Evolutionary conservation across 352 stramenopile genomes (phyloP), one percentile per base, ranked within the genome.

Genomic region (Pythium rishiriense): DNA sequence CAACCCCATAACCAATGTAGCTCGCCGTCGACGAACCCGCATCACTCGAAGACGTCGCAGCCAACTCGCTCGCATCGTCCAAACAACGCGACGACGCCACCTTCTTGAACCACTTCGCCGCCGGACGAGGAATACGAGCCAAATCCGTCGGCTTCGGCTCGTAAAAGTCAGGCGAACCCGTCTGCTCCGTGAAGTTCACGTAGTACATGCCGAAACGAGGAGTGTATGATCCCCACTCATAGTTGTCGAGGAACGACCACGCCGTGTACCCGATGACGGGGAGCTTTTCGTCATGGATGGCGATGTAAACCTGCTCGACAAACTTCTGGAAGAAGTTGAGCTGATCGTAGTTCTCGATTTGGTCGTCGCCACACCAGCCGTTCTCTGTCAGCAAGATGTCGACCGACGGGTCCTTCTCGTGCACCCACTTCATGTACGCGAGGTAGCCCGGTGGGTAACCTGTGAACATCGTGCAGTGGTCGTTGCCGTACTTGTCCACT

Each of bases 211-310:
- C 78, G 47, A 87, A 87, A 31, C 75, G 75, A 19, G 78, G 75
- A 19, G 68, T 64, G 61, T 75, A 88, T 15, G 78, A 85, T 2
- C 90, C 78, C 92, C 92, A 98, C 70, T 98, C 94, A 65, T 97
- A 98, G 62, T 98, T 98, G 65, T 98, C 90, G 46, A 98, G 62
- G 39, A 98, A 86, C 39, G 75, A 91, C 93, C 92, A 98, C 9
- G 82, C 88, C 70, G 91, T 98, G 72, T 97, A 98, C 10, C 90
- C 93, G 52, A 85, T 73, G 31, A 98, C 62, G 22, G 79, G 71
- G 45, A 92, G 82, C 12, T 79, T 71, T 11, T 85, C 60, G 39
- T 87, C 70, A 10, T 56, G 47, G 9, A 39, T 1, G 2, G 33
- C 33, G 4, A 12, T 12, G 33, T 39, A 12, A 1, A 39, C 33